phyloP scores from a whole-genome alignment of 352 stramenopile genomes.

The Halophytophthora batemanensis region DNA sequence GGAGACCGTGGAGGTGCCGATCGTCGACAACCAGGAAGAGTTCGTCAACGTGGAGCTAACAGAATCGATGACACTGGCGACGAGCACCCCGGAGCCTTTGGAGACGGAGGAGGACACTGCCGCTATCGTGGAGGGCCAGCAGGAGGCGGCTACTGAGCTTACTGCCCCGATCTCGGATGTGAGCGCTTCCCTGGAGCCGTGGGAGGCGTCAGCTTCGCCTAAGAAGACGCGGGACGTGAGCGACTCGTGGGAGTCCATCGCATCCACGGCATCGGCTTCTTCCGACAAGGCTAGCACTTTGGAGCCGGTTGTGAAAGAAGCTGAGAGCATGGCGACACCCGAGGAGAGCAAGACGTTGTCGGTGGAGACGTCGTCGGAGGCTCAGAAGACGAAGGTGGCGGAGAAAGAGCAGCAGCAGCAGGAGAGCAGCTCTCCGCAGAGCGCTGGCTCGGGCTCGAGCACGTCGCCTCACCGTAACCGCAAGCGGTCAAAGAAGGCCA shows the following conservation, averaged over 20 bases:
- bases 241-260: constrained; percentile 20
- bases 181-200: neutral
- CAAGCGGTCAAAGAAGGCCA: constrained; percentile 47
- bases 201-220: constrained; percentile 9
- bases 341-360: no score
- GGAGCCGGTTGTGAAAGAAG: no score
- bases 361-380: constrained; percentile 11
- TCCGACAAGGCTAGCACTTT: constrained; percentile 11
- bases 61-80: constrained; percentile 9
- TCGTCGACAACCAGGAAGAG: no score
- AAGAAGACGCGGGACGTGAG: constrained; percentile 8
- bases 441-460: constrained; percentile 14
- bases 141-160: no score
- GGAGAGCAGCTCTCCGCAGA: constrained; percentile 19
- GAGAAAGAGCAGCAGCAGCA: constrained; percentile 18
- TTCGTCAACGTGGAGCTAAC: no score
- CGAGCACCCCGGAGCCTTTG: constrained; percentile 9
- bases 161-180: constrained; percentile 3
- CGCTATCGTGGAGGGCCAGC: constrained; percentile 15
- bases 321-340: no score
- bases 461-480: constrained; percentile 14
- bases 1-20: constrained; percentile 12
- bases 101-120: constrained; percentile 19
- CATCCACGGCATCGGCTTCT: constrained; percentile 9
- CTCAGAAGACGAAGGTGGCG: constrained; percentile 8